Evolutionary conservation across 1,284 basidiomycete genomes (phyloP).

Genomic region (Crucibulum cyathiforme): DNA sequence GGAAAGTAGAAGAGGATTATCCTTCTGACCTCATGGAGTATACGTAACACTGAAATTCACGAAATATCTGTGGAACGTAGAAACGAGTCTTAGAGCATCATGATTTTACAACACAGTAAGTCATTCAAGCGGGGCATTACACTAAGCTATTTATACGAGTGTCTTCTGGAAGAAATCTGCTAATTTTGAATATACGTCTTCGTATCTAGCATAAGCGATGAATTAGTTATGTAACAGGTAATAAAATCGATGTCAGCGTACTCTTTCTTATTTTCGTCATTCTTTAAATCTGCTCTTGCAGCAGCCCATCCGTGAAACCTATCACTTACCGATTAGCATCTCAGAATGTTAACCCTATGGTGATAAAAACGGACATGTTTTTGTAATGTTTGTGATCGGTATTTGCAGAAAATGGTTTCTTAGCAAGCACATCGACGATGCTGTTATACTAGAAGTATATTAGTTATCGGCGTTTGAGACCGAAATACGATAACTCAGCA

Average conservation of each 20-base stretch:
- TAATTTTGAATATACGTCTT: constrained; percentile 67
- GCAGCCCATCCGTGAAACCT: constrained; percentile 79
- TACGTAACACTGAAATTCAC: constrained; percentile 19
- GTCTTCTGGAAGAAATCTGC: constrained; percentile 54
- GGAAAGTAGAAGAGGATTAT: constrained; percentile 52
- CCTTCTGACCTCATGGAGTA: constrained; percentile 40
- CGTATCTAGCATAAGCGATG: constrained; percentile 43
- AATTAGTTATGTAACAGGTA: constrained; percentile 3
- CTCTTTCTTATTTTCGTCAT: constrained; percentile 70
- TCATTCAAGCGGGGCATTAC: too few relatives aligned
- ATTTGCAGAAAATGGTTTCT: constrained; percentile 60
- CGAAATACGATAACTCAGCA: neutral
- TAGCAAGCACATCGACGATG: constrained; percentile 53
- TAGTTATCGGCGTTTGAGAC: neutral
- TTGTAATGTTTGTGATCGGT: constrained; percentile 61
- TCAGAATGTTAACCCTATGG: neutral
- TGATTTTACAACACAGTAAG: too few relatives aligned
- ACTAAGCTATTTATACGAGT: constrained; percentile 14
- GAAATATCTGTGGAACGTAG: too few relatives aligned
- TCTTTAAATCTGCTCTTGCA: constrained; percentile 68
- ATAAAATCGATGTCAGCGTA: constrained; percentile 35
- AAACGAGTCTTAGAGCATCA: too few relatives aligned
- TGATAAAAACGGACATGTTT: constrained; percentile 48
- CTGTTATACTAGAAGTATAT: constrained; percentile 48
- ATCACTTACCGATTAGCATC: constrained; percentile 4